These are phyloP conservation scores for Penicillium fuscoglaucum DNA, from an alignment of 2,329 filamentous ascomycete species.

Conservation along the genomic window DNA sequence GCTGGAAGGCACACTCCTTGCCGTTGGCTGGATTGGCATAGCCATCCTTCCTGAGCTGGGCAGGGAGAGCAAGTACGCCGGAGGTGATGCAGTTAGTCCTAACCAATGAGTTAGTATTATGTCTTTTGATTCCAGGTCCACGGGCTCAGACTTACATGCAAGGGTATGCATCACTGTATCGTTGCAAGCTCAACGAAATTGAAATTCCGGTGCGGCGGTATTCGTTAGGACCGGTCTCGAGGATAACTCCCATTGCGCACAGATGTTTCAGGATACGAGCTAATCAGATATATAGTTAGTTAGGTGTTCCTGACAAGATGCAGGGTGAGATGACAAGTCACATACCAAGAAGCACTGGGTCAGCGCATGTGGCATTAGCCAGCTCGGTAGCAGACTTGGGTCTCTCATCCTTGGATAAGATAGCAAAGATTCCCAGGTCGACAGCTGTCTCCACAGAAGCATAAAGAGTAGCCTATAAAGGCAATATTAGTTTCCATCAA, in stretches of 20 bases:
- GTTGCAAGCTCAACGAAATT: conserved; percentile 24
- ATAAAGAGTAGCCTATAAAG: conserved; percentile 8
- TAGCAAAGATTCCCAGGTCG: conserved; percentile 26
- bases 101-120: background rate
- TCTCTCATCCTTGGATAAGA: conserved; percentile 23
- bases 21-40: conserved; percentile 31
- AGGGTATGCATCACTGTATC: conserved; percentile 25
- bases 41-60: conserved; percentile 27
- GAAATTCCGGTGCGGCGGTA: conserved; percentile 38
- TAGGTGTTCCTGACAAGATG: background rate
- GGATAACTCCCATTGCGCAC: conserved; percentile 37
- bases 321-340: background rate
- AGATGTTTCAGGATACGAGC: conserved; percentile 40
- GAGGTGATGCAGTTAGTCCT: conserved; percentile 32
- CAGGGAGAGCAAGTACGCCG: conserved; percentile 28
- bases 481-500: background rate
- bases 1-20: conserved; percentile 28
- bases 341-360: conserved; percentile 23
- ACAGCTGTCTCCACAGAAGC: conserved; percentile 27
- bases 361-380: conserved; percentile 21
- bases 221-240: conserved; percentile 33
- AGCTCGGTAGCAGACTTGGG: conserved; percentile 25
- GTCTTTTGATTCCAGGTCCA: background rate
- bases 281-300: background rate
- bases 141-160: conserved; percentile 23